Evolutionary conservation across 305 asterid species (phyloP).

Genomic region (Coffea humblotiana): DNA sequence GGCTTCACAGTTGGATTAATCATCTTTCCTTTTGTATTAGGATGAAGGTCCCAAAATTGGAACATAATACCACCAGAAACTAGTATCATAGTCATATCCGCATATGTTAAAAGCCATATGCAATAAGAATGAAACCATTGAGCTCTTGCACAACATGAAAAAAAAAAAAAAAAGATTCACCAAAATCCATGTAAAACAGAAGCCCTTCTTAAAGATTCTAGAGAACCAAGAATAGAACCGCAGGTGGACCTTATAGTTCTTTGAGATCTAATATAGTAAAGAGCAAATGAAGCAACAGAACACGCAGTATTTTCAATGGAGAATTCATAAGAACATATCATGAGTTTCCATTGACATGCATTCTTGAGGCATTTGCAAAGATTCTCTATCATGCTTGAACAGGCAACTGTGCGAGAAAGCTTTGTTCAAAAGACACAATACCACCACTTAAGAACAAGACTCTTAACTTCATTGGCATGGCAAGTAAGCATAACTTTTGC

Average conservation of each 20-base stretch:
- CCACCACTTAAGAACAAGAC: background rate
- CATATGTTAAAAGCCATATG: background rate
- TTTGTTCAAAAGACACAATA: background rate
- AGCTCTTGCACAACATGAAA: background rate
- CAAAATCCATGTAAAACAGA: background rate
- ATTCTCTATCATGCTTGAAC: background rate
- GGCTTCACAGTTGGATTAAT: background rate
- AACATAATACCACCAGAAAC: background rate
- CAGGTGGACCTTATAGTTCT: background rate
- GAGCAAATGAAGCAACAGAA: background rate
- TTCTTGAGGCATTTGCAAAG: background rate
- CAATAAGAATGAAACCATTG: background rate
- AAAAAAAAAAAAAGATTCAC: background rate
- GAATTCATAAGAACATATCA: background rate
- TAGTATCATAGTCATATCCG: background rate
- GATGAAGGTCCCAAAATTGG: background rate
- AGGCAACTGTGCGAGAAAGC: background rate
- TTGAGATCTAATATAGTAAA: background rate
- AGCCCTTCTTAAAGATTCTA: background rate
- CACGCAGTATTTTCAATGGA: background rate
- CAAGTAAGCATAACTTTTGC: background rate
- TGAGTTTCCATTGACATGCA: too few species aligned
- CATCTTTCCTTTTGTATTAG: background rate
- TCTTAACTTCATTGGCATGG: background rate
- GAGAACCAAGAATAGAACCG: background rate